These are phyloP conservation scores for Penicillium psychrofluorescens DNA, from an alignment of 495 filamentous ascomycete genomes.

Conservation along the genomic window DNA sequence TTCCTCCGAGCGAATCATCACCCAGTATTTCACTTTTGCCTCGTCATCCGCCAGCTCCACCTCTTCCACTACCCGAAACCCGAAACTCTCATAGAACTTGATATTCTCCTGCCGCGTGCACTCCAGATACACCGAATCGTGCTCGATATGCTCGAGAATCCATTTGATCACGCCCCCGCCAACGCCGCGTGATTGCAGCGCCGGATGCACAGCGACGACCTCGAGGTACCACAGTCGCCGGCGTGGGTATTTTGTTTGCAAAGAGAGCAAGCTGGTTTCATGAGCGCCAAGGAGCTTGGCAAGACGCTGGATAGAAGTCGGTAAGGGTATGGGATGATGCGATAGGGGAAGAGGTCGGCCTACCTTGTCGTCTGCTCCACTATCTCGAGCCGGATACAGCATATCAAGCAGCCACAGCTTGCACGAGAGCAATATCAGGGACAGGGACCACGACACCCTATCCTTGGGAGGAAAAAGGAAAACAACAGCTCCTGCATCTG, in stretches of 20 bases:
- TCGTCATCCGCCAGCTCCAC: conserved; percentile 13
- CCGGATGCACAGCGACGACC: conserved; percentile 24
- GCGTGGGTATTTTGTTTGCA: conserved; percentile 5
- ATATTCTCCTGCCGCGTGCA: conserved; percentile 18
- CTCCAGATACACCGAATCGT: conserved; percentile 16
- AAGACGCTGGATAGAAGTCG: conserved; percentile 8
- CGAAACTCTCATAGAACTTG: conserved; percentile 19
- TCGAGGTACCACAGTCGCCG: conserved; percentile 21
- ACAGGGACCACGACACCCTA: conserved; percentile 8
- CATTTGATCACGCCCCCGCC: conserved; percentile 11
- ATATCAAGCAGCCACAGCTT: conserved; percentile 17
- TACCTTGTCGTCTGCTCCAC: conserved; percentile 10
- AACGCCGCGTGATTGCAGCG: conserved; percentile 18
- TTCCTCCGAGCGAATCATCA: conserved; percentile 14
- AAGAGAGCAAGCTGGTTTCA: neutral
- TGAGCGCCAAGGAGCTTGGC: conserved; percentile 9
- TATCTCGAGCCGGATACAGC: conserved; percentile 10
- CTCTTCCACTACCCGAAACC: conserved; percentile 17
- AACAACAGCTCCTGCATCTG: conserved; percentile 15
- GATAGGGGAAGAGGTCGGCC: neutral
- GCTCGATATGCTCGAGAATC: conserved; percentile 5
- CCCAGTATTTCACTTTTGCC: conserved; percentile 16
- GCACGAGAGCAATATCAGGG: conserved; percentile 1
- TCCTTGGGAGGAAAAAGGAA: conserved; percentile 16
- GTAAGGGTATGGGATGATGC: neutral